These are phyloP conservation scores for Aspergillus ochraceoroseus DNA, from an alignment of 2,329 filamentous ascomycete species.

Conservation along the genomic window DNA sequence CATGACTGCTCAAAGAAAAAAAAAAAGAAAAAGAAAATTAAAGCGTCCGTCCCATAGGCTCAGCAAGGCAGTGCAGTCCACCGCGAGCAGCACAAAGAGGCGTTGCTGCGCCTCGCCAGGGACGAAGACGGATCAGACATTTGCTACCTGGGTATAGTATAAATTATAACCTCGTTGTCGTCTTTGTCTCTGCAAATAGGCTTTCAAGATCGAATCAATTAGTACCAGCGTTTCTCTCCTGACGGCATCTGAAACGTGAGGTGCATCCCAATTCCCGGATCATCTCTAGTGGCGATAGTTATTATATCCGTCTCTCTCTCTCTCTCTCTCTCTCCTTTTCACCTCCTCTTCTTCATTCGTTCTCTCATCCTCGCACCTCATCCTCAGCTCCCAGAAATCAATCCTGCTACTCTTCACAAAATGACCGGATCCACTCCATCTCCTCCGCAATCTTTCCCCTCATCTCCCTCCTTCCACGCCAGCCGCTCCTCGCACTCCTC, in stretches of 20 bases:
- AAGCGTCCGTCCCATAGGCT: conserved; percentile 2
- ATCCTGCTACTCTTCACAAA: conserved; percentile 8
- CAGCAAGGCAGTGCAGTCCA: conserved; percentile 16
- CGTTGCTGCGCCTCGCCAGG: conserved; percentile 14
- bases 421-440: conserved; percentile 25
- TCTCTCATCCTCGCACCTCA: not conserved
- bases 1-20: too few species aligned
- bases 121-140: conserved; percentile 11
- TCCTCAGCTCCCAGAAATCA: not conserved
- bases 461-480: conserved; percentile 25
- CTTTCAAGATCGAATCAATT: too few species aligned
- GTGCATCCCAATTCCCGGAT: too few species aligned
- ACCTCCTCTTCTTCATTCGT: not conserved
- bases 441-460: conserved; percentile 23
- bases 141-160: too few species aligned
- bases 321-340: not conserved
- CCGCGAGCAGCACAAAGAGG: not conserved
- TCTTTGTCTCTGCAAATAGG: too few species aligned
- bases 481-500: conserved; percentile 24
- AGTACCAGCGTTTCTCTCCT: too few species aligned
- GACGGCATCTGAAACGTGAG: too few species aligned
- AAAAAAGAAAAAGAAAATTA: too few species aligned
- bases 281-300: conserved; percentile 5
- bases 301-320: not conserved
- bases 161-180: too few species aligned